Base-by-base conservation (phyloP, 139 green algal species). In the Chlamydomonas asymmetrica region DNA sequence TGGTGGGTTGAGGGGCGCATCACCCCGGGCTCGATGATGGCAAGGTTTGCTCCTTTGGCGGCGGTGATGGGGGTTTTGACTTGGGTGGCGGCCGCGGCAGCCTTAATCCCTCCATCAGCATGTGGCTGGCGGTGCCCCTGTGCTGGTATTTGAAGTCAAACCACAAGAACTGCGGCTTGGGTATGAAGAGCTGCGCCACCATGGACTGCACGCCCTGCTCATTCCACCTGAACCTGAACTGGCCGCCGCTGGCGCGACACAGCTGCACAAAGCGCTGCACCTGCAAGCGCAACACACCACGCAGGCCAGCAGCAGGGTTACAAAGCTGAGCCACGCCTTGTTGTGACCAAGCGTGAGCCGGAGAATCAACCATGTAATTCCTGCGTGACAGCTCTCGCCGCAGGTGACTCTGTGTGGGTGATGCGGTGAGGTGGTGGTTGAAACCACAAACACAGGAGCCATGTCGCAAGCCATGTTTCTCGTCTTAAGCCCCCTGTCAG, bases 221-320 rank as follows among this genome's bases (percentile, higher is more conserved):
- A 34, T 80, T 80, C 74, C 74, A 80, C 29, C 74, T 70, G 64
- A 74, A 80, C 27, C 4, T 20, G 23, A 63, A 74, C 4, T 68
- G 5, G 32, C 61, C 67, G 31, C 64, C 52, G 5, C 34, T 70
- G 2, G 38, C 5, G 3, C 67, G 54, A 23, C 67, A 72, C 38
- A 80, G 74, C 54, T 80, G 52, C 52, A 80, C 49, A 34, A 80
- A 80, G 50, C 34, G 54, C 7, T 80, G 40, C 23, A 74, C 64
- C 60, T 69, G 43, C 10, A 25, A 20, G 20, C 0, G 4, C 6
- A 45, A 34, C n/a, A n/a, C n/a, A n/a, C 9, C 9, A 27, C 22
- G 20, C n/a, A n/a, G n/a, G n/a, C n/a, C n/a, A n/a, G n/a, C n/a
- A n/a, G n/a, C n/a, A n/a, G n/a, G n/a, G n/a, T n/a, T n/a, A n/a